Evolutionary conservation across 1,139 yeast species (phyloP).

Genomic region (Nakaseomyces delphensis): DNA sequence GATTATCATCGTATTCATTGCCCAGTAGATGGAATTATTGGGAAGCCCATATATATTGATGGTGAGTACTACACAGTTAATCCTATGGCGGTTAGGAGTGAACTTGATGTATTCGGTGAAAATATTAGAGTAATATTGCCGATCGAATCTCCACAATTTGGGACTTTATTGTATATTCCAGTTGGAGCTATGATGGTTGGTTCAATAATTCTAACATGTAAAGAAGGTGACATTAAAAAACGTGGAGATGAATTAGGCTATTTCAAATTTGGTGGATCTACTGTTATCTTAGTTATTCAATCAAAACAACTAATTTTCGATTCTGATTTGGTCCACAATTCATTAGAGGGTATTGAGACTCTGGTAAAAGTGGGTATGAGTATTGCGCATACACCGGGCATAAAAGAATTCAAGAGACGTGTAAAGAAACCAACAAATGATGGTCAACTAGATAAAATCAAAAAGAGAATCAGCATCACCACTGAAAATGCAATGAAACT

Average conservation of each 20-base stretch:
- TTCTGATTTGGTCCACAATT: slow-evolving; percentile 61
- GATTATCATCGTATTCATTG: slow-evolving; percentile 92
- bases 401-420: slow-evolving; percentile 43
- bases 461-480: slow-evolving; percentile 48
- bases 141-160: slow-evolving; percentile 64
- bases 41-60: slow-evolving; percentile 56
- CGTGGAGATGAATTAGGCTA: slow-evolving; percentile 87
- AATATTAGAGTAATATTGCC: slow-evolving; percentile 75
- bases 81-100: slow-evolving; percentile 91
- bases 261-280: slow-evolving; percentile 94
- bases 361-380: slow-evolving; percentile 85
- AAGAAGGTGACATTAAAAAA: slow-evolving; percentile 47
- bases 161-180: slow-evolving; percentile 66
- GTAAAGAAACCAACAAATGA: slow-evolving; percentile 43
- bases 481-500: slow-evolving; percentile 17
- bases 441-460: slow-evolving; percentile 45
- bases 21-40: slow-evolving; percentile 70
- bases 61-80: slow-evolving; percentile 96
- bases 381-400: slow-evolving; percentile 61
- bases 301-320: slow-evolving; percentile 47
- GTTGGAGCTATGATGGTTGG: slow-evolving; percentile 99
- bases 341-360: slow-evolving; percentile 66
- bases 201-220: slow-evolving; percentile 65
- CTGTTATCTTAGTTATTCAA: slow-evolving; percentile 56
- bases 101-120: slow-evolving; percentile 87